Percentiles rank a stretch among this genome's conserved stretches.
phyloP scores from a whole-genome alignment of 1,284 basidiomycete genomes.

The Malassezia japonica region DNA sequence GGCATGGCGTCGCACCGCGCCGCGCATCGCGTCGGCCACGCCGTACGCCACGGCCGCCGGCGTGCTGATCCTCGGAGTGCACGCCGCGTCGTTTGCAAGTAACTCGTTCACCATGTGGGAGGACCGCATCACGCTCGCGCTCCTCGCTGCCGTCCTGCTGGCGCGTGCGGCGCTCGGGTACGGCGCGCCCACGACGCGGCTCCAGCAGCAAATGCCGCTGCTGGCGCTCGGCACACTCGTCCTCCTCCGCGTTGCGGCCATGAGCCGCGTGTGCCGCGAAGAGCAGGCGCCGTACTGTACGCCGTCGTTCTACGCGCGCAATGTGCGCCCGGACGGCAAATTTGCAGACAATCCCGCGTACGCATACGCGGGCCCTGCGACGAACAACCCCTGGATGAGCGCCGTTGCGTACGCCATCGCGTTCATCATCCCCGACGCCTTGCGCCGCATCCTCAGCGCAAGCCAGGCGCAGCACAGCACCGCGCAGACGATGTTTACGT shows the following conservation, averaged over 20 bases:
- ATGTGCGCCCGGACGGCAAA: slow-evolving; percentile 3
- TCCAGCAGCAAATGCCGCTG: slow-evolving; percentile 66
- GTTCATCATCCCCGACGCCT: slow-evolving; percentile 18
- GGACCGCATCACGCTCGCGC: slow-evolving; percentile 63
- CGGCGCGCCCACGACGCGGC: slow-evolving; percentile 50
- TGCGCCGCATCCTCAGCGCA: slow-evolving; percentile 20
- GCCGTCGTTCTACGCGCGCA: slow-evolving; percentile 55
- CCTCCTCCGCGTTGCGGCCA: slow-evolving; percentile 65
- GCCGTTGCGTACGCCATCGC: slow-evolving; percentile 25
- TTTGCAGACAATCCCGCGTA: slow-evolving; percentile 21
- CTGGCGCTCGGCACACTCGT: slow-evolving; percentile 61
- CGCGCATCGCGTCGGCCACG: neutral
- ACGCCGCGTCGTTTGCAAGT: slow-evolving; percentile 32
- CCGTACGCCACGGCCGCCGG: neutral
- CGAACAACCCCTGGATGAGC: slow-evolving; percentile 29
- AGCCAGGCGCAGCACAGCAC: slow-evolving; percentile 30
- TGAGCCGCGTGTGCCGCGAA: slow-evolving; percentile 78
- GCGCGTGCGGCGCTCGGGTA: slow-evolving; percentile 15
- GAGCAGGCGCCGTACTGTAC: slow-evolving; percentile 77
- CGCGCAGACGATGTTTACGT: slow-evolving; percentile 24
- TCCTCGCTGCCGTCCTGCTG: slow-evolving; percentile 25
- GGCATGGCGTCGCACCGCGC: neutral
- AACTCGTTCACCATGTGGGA: slow-evolving; percentile 97
- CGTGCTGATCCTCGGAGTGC: slow-evolving; percentile 10
- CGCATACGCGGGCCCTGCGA: slow-evolving; percentile 10